phyloP scores from a whole-genome alignment of 768 basidiomycete genomes.

The Boletales sp. region DNA sequence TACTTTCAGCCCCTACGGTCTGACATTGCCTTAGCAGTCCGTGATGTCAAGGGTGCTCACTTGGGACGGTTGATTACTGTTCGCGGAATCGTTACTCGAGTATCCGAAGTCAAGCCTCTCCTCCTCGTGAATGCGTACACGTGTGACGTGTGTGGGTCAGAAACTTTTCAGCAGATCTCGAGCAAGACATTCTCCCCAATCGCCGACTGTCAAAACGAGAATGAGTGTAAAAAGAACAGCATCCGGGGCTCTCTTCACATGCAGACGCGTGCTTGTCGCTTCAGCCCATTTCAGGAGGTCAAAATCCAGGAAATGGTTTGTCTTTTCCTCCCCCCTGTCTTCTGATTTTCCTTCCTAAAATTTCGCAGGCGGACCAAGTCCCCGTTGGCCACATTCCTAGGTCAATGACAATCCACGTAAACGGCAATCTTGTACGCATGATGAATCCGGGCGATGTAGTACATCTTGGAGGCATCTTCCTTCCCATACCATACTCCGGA shows the following conservation, averaged over 20 bases:
- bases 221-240: slow-evolving; percentile 81
- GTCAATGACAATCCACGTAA: slow-evolving; percentile 95
- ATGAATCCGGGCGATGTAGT: slow-evolving; percentile 97
- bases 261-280: slow-evolving; percentile 97
- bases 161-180: slow-evolving; percentile 97
- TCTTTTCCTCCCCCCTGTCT: not conserved
- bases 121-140: slow-evolving; percentile 97
- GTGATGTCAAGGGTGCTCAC: slow-evolving; percentile 81
- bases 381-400: slow-evolving; percentile 99
- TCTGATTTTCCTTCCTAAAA: slow-evolving; percentile 6
- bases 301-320: slow-evolving; percentile 98
- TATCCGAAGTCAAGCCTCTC: slow-evolving; percentile 97
- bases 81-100: slow-evolving; percentile 96
- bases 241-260: slow-evolving; percentile 91
- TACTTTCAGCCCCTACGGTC: slow-evolving; percentile 88
- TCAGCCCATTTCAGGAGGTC: slow-evolving; percentile 97
- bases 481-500: slow-evolving; percentile 96
- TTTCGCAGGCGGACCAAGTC: slow-evolving; percentile 87
- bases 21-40: slow-evolving; percentile 79
- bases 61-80: slow-evolving; percentile 95
- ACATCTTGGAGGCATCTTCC: slow-evolving; percentile 93
- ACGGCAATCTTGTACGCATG: slow-evolving; percentile 82
- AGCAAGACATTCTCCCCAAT: slow-evolving; percentile 90
- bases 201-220: slow-evolving; percentile 80
- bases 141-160: slow-evolving; percentile 96